phyloP scores from a whole-genome alignment of 192 early-diverging fungal species.

The Thoreauomyces humboldtii region DNA sequence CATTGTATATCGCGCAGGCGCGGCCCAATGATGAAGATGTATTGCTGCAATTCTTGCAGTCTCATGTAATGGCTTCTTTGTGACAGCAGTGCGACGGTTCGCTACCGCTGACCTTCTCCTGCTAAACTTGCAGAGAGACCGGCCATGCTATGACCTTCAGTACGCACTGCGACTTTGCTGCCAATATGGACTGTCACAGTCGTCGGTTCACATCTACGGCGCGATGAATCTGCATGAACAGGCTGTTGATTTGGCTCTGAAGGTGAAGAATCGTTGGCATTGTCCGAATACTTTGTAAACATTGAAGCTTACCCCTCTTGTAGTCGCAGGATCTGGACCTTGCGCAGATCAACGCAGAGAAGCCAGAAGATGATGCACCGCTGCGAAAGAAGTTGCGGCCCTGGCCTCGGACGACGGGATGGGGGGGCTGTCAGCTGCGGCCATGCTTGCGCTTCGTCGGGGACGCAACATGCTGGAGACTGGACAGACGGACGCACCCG shows the following conservation, averaged over 20 bases:
- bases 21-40: slow-evolving; percentile 54
- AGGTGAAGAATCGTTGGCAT: slow-evolving; percentile 44
- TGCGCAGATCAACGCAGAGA: slow-evolving; percentile 90
- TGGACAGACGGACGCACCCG: neutral
- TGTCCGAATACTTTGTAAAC: neutral
- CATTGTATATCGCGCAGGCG: slow-evolving; percentile 67
- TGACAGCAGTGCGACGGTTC: no score
- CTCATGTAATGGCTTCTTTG: no score
- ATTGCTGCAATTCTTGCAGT: slow-evolving; percentile 74
- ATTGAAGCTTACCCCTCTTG: neutral
- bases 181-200: slow-evolving; percentile 75
- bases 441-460: slow-evolving; percentile 10
- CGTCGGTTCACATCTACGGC: slow-evolving; percentile 88
- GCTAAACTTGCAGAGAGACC: slow-evolving; percentile 36
- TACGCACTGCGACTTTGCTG: slow-evolving; percentile 90
- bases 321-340: slow-evolving; percentile 82
- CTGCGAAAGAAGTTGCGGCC: slow-evolving; percentile 84
- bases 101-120: neutral
- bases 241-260: slow-evolving; percentile 85
- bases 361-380: slow-evolving; percentile 80
- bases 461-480: slow-evolving; percentile 1
- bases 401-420: neutral
- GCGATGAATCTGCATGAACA: slow-evolving; percentile 86
- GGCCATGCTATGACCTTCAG: slow-evolving; percentile 85
- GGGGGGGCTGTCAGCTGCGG: neutral